Conservation (phyloP, 2,329 filamentous ascomycete genomes). For the Kalmusia sp. region DNA sequence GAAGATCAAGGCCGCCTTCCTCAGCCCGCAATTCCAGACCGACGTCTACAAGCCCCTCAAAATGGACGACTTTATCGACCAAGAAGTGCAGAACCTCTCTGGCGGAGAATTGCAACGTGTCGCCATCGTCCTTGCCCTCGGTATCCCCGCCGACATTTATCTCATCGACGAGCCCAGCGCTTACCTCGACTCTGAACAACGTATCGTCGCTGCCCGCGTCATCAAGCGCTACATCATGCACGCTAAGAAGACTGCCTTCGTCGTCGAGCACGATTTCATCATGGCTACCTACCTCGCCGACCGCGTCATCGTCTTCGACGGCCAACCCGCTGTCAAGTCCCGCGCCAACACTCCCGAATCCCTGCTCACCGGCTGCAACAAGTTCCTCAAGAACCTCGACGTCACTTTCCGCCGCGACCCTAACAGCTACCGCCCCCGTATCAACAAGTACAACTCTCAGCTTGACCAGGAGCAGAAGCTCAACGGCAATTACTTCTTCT, state of each 20-base stretch:
- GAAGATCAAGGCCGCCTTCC: conserved; percentile 96
- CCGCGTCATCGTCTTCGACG: conserved; percentile 98
- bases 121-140: conserved; percentile 94
- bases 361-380: conserved; percentile 93
- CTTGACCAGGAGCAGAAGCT: conserved; percentile 98
- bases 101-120: conserved; percentile 99
- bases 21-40: conserved; percentile 98
- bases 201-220: conserved; percentile 94
- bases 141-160: conserved; percentile 96
- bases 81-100: conserved; percentile 98
- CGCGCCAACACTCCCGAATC: conserved; percentile 91
- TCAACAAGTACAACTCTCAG: conserved; percentile 97
- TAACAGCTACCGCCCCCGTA: conserved; percentile 93
- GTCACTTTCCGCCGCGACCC: conserved; percentile 99
- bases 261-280: conserved; percentile 99
- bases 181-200: conserved; percentile 98
- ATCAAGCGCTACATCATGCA: conserved; percentile 99
- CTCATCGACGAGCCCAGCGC: conserved; percentile 87
- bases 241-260: conserved; percentile 98
- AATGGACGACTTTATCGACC: conserved; percentile 98
- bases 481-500: conserved; percentile 95
- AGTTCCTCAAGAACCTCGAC: conserved; percentile 93
- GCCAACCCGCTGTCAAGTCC: conserved; percentile 85
- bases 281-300: conserved; percentile 88
- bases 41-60: conserved; percentile 99